These are phyloP conservation scores for Fusarium pseudoanthophilum DNA, from an alignment of 2,329 filamentous ascomycete species.

Conservation along the genomic window DNA sequence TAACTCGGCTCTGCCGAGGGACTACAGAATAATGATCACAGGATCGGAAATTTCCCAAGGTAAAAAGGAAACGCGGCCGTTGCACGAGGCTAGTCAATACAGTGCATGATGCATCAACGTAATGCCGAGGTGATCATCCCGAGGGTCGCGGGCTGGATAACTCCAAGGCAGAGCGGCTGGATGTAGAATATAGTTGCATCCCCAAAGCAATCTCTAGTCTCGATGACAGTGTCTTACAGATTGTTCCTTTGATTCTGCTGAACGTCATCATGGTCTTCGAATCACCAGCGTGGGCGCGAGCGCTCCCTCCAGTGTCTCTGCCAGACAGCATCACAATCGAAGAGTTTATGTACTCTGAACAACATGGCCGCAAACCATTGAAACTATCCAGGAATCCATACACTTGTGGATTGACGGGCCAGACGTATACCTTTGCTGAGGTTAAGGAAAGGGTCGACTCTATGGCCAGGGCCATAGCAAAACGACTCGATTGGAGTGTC, in stretches of 20 bases:
- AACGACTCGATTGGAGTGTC: background rate
- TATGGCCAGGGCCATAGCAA: background rate
- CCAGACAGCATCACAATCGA: background rate
- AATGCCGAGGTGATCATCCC: background rate
- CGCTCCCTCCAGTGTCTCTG: background rate
- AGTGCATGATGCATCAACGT: background rate
- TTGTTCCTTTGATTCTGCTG: no score
- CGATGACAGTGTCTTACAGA: rapidly evolving
- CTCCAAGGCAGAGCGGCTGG: background rate
- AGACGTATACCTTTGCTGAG: background rate
- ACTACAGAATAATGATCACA: background rate
- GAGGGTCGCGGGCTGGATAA: background rate
- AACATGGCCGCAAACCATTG: background rate
- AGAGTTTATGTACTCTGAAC: background rate
- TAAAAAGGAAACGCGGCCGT: background rate
- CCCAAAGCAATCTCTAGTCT: rapidly evolving
- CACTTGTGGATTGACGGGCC: background rate
- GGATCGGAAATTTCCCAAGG: background rate
- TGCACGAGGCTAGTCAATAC: background rate
- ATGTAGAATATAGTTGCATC: background rate
- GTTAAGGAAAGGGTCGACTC: background rate
- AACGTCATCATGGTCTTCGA: background rate
- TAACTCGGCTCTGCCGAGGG: background rate
- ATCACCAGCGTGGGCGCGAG: background rate
- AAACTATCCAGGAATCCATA: background rate